Percentiles rank a stretch among this genome's conserved stretches.
These are phyloP conservation scores for Acidomyces sp. DNA, from an alignment of 495 filamentous ascomycete species.

Conservation along the genomic window DNA sequence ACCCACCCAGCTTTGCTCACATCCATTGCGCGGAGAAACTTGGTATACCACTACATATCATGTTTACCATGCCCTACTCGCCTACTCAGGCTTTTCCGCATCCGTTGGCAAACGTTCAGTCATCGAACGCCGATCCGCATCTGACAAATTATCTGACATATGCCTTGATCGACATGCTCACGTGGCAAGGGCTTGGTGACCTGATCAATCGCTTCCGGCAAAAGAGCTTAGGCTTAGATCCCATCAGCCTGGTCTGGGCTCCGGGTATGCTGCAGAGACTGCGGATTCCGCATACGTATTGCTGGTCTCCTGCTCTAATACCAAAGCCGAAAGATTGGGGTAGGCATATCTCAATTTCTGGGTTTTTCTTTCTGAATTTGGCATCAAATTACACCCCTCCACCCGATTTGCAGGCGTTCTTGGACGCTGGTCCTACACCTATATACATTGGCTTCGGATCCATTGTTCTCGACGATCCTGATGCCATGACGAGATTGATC, in stretches of 20 bases:
- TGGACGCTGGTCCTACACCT: slow-evolving; percentile 41
- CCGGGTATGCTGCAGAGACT: slow-evolving; percentile 32
- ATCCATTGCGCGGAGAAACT: slow-evolving; percentile 50
- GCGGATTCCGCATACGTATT: slow-evolving; percentile 49
- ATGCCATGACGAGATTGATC: slow-evolving; percentile 39
- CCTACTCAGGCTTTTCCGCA: slow-evolving; percentile 44
- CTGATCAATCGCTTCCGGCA: slow-evolving; percentile 44
- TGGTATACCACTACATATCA: slow-evolving; percentile 48
- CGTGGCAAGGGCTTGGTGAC: slow-evolving; percentile 54
- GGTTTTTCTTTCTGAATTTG: slow-evolving; percentile 47
- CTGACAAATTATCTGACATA: slow-evolving; percentile 48
- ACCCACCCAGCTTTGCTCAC: slow-evolving; percentile 55
- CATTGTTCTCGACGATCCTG: slow-evolving; percentile 50
- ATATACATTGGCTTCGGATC: slow-evolving; percentile 58
- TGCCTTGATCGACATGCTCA: slow-evolving; percentile 49
- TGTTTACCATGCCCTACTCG: slow-evolving; percentile 55
- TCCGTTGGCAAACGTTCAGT: slow-evolving; percentile 43
- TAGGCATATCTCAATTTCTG: slow-evolving; percentile 44
- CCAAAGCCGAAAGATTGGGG: slow-evolving; percentile 51
- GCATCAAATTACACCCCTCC: slow-evolving; percentile 39
- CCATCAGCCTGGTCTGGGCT: slow-evolving; percentile 39
- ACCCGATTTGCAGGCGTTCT: slow-evolving; percentile 38
- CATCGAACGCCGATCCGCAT: slow-evolving; percentile 32
- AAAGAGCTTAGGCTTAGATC: slow-evolving; percentile 40
- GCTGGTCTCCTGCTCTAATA: slow-evolving; percentile 49